These are phyloP conservation scores for Harringtonia aguacate DNA, from an alignment of 2,329 filamentous ascomycete species.

Conservation along the genomic window DNA sequence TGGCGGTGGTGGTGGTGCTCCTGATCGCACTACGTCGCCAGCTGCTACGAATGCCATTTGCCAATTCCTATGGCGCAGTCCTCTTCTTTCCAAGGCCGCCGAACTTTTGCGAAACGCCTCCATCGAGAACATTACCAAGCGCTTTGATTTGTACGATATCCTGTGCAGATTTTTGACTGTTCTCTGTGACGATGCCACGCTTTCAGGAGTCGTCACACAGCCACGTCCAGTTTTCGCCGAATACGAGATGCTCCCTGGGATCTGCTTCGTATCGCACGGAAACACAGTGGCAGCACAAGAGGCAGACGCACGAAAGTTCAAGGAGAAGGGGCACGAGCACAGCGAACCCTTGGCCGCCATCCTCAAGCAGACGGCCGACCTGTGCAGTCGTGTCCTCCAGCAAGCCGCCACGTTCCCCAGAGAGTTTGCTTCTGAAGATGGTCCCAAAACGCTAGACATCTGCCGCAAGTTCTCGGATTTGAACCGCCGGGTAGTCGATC, in stretches of 20 bases:
- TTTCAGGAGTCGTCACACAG: not conserved
- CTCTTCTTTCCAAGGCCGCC: conserved; percentile 14
- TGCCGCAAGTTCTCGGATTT: conserved; percentile 21
- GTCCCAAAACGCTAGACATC: conserved; percentile 20
- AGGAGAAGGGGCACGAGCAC: not conserved
- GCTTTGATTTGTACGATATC: conserved; percentile 21
- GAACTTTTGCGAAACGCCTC: conserved; percentile 16
- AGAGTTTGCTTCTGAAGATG: conserved; percentile 15
- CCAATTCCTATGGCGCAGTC: conserved; percentile 11
- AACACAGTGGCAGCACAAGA: not conserved
- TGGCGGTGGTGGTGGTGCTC: too few species aligned
- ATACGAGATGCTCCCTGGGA: not conserved
- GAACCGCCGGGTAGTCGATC: conserved; percentile 13
- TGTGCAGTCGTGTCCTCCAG: conserved; percentile 21
- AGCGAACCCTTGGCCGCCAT: not conserved
- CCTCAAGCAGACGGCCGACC: conserved; percentile 17
- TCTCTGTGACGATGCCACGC: conserved; percentile 19
- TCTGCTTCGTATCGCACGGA: not conserved
- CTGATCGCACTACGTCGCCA: not conserved
- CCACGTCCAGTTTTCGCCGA: not conserved
- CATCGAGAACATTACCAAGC: conserved; percentile 17
- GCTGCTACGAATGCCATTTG: not conserved
- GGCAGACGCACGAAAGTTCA: not conserved
- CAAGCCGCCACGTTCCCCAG: conserved; percentile 9
- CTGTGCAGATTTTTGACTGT: conserved; percentile 27